Evolutionary conservation across 768 basidiomycete genomes (phyloP).

Genomic region (Podaxis sp.): DNA sequence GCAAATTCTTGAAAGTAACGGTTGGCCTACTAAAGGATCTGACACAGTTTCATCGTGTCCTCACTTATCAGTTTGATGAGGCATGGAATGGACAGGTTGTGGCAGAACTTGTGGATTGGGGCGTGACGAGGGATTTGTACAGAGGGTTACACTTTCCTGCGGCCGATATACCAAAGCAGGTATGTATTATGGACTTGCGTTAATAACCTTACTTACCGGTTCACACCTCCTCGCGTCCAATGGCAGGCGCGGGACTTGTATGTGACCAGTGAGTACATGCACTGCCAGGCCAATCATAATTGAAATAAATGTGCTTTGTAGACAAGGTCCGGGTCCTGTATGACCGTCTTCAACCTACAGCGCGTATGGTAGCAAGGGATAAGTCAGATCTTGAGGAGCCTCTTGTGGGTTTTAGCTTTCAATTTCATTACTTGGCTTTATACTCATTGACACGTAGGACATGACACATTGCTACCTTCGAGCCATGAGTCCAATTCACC

Average conservation of each 20-base stretch:
- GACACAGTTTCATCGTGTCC: slow-evolving; percentile 77
- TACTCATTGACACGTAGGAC: slow-evolving; percentile 37
- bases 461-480: slow-evolving; percentile 84
- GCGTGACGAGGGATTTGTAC: slow-evolving; percentile 68
- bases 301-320: slow-evolving; percentile 19
- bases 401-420: slow-evolving; percentile 39
- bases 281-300: background rate
- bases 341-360: slow-evolving; percentile 68
- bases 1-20: slow-evolving; percentile 67
- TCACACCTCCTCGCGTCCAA: background rate
- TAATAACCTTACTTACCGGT: background rate
- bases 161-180: slow-evolving; percentile 66
- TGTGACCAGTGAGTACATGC: slow-evolving; percentile 49
- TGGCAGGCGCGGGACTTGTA: slow-evolving; percentile 64
- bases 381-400: slow-evolving; percentile 66
- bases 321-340: slow-evolving; percentile 80
- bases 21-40: slow-evolving; percentile 74
- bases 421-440: background rate
- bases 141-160: slow-evolving; percentile 73
- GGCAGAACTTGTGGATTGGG: slow-evolving; percentile 80
- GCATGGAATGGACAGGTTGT: slow-evolving; percentile 78
- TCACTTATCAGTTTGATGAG: slow-evolving; percentile 84
- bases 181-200: slow-evolving; percentile 18
- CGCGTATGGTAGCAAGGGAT: slow-evolving; percentile 63
- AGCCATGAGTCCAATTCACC: slow-evolving; percentile 87